Evolutionary conservation across 2,329 filamentous ascomycete species (phyloP), one percentile per base, ranked within the genome.

Genomic region (Fusarium palustre): DNA sequence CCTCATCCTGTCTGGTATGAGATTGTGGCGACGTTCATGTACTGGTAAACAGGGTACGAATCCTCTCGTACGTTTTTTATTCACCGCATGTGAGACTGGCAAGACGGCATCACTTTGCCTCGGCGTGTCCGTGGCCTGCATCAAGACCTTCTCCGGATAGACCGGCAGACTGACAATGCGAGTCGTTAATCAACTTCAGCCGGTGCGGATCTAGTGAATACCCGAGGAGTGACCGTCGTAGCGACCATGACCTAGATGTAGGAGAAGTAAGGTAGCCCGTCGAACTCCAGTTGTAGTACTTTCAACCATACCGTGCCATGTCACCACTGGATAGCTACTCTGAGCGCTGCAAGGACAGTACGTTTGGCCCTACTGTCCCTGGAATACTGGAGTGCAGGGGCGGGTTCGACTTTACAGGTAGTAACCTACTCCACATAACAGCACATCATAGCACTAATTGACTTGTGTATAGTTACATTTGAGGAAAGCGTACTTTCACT

Each of bases 361-460:
- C 36, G 12, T 33, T 53, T 31, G 49, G 49, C 28, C 49, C 49
- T 31, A 53, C 49, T 25, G 49, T 55, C 3, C 31, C 52, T 36
- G 52, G 18, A 45, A 3, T 36, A 7, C 9, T 6, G 18, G 8
- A 38, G 15, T 55, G 52, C 13, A 41, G 52, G 2, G 52, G 41
- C 1, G 52, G 52, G 9, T 55, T 55, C 24, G 52, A 55, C 28
- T 54, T 54, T 46, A 55, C 41, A 22, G 52, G 52, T 55, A 43
- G 18, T 24, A 20, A 42, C 25, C 20, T 22, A 18, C 22, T 11
- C 31, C 25, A 9, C 2, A n/a, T 22, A n/a, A 8, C 41, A 18
- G 18, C 38, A n/a, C 33, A n/a, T 13, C 8, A 25, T 15, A 34
- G 22, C 9, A 25, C 31, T 22, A 11, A 53, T 33, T 47, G 22